Evolutionary conservation across 768 basidiomycete species (phyloP), one percentile per base, ranked within the genome.

Genomic region (Gloeostereum incarnatum): DNA sequence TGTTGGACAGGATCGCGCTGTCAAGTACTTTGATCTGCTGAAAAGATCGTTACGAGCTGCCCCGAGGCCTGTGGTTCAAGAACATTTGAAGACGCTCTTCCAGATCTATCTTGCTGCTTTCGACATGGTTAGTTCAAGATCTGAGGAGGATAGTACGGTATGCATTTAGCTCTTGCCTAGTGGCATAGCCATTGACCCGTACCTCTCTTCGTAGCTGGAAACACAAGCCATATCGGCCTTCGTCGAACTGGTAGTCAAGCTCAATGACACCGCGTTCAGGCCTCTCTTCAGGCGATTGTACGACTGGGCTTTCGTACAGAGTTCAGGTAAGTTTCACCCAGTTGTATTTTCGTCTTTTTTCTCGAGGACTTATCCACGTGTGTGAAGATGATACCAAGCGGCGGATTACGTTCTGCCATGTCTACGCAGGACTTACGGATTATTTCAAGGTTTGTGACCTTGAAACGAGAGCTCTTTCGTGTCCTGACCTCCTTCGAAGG

Each of bases 181-280:
- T 20, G 25, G 19, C 11, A 7, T 30, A 24, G 7, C 19, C 5
- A 19, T 44, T 18, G 11, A 27, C 31, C 6, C 18, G 21, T 6
- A 26, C 13, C 20, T 33, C 19, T 7, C 4, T 14, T 34, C 3
- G 8, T 40, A 85, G 81, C 64, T 69, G n/a, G 72, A 79, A 55
- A 47, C 54, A 5, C 54, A 57, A 30, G 61, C 75, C 7, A 75
- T 87, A 40, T 55, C 70, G 1, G 81, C 92, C 0, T 97, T 96
- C 70, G 69, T 81, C 8, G 88, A 94, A 56, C 64, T 97, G 6
- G 86, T 92, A 8, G 76, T 89, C 38, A 97, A 97, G 58, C 66
- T 99, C 38, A 96, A 93, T 51, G 96, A 98, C 49, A 75, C 77
- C 0, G 72, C 82, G 0, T 98, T 99, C 77, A 74, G 78, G 45